Percentiles rank a stretch among this genome's conserved stretches.
Conservation (phyloP, 148 eudicot genomes). For the Cornus kousa region DNA sequence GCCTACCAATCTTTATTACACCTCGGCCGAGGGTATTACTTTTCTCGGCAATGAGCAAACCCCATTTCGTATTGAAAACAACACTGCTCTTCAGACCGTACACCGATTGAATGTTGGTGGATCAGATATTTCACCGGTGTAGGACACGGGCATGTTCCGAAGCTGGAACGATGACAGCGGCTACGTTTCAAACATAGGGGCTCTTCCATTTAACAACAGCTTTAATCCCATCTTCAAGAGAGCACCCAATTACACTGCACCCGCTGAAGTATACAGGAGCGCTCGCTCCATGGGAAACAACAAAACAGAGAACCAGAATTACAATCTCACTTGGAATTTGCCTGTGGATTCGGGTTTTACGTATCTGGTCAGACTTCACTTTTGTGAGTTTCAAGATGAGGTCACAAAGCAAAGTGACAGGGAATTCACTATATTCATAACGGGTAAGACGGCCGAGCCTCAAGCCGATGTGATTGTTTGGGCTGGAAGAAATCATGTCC, state of each 20-base stretch:
- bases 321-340: conserved; percentile 18
- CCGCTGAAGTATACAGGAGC: background rate
- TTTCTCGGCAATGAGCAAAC: background rate
- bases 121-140: background rate
- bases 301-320: background rate
- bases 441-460: too few relatives aligned
- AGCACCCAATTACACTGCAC: conserved; percentile 13
- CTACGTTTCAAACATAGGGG: background rate
- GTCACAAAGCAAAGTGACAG: too few relatives aligned
- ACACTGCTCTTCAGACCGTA: conserved; percentile 9
- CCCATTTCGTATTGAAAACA: background rate
- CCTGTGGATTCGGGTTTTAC: background rate
- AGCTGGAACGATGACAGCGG: background rate
- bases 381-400: too few relatives aligned
- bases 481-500: too few relatives aligned
- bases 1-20: conserved; percentile 8
- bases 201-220: background rate
- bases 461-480: too few relatives aligned
- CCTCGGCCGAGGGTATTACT: background rate
- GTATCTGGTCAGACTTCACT: too few relatives aligned
- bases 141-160: conserved; percentile 13
- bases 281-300: conserved; percentile 14
- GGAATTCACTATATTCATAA: too few relatives aligned
- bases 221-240: background rate
- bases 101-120: conserved; percentile 11